Conservation (phyloP, 176 grass and related monocot genomes). For the Eleusine indica region DNA sequence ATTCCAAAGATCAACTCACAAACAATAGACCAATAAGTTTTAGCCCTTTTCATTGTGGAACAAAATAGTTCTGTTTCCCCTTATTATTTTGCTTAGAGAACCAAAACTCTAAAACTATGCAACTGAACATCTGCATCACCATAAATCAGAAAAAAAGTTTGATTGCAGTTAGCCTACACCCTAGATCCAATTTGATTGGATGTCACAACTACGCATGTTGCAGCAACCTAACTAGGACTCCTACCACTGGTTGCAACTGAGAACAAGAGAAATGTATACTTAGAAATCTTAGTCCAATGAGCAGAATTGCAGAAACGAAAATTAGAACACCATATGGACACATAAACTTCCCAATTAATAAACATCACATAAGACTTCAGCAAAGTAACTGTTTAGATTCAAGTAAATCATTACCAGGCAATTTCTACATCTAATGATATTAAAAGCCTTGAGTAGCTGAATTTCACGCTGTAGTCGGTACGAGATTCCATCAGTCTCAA, state of each 20-base stretch:
- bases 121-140: conserved; percentile 14
- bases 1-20: not conserved
- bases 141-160: conserved; percentile 3
- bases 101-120: conserved; percentile 5
- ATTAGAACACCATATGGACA: conserved; percentile 9
- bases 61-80: not conserved
- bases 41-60: conserved; percentile 3
- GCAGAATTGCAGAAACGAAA: conserved; percentile 18
- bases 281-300: conserved; percentile 12
- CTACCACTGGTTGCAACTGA: conserved; percentile 22
- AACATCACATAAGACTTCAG: conserved; percentile 9
- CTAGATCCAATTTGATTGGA: conserved; percentile 13
- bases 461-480: conserved; percentile 82
- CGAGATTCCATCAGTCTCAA: conserved; percentile 93
- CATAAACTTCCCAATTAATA: conserved; percentile 6
- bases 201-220: conserved; percentile 11
- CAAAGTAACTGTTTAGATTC: conserved; percentile 17
- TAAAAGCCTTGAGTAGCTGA: conserved; percentile 78
- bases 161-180: not conserved
- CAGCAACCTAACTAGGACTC: not conserved
- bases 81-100: not conserved
- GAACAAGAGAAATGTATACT: conserved; percentile 9
- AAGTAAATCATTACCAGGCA: conserved; percentile 65
- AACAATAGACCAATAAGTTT: not conserved
- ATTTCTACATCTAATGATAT: conserved; percentile 75